Percentiles rank a stretch among this genome's conserved stretches.
Evolutionary conservation across 352 stramenopile species (phyloP).

Genomic region (Pythium dissotocum): DNA sequence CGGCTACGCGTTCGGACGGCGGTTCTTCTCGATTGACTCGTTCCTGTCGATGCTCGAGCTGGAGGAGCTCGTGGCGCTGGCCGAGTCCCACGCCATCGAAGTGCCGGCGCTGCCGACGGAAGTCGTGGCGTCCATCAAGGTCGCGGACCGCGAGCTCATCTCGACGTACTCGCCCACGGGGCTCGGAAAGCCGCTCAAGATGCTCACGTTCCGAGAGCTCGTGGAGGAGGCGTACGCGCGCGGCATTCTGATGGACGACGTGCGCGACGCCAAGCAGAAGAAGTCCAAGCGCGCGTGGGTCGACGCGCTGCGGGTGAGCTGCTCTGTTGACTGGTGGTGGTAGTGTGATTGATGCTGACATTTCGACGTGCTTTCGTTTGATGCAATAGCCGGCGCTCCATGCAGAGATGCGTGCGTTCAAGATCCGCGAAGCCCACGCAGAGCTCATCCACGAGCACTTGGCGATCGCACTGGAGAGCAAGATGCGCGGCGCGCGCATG

Average conservation of each 20-base stretch:
- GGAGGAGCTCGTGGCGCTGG: conserved; percentile 42
- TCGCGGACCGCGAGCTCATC: conserved; percentile 49
- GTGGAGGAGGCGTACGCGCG: conserved; percentile 52
- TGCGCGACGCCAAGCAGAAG: conserved; percentile 45
- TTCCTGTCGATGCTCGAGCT: conserved; percentile 52
- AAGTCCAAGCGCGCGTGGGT: conserved; percentile 67
- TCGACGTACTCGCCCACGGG: conserved; percentile 36
- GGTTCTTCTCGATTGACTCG: conserved; percentile 55
- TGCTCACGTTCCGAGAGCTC: conserved; percentile 63
- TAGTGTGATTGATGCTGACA: conserved; percentile 1
- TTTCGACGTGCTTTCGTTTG: background rate
- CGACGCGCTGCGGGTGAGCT: conserved; percentile 40
- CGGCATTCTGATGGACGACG: conserved; percentile 40
- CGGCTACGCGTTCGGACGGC: conserved; percentile 64
- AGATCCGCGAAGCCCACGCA: conserved; percentile 43
- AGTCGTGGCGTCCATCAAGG: conserved; percentile 46
- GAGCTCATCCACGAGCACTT: conserved; percentile 43
- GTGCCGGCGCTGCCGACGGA: conserved; percentile 34
- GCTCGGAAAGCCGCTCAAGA: conserved; percentile 48
- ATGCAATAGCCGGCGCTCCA: conserved; percentile 31
- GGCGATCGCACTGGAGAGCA: conserved; percentile 33
- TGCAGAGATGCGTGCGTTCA: conserved; percentile 32
- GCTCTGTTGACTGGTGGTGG: background rate
- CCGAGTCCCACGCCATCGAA: conserved; percentile 29
- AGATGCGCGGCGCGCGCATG: conserved; percentile 35